Evolutionary conservation across 1,139 yeast species (phyloP).

Genomic region (Geotrichum australiense): DNA sequence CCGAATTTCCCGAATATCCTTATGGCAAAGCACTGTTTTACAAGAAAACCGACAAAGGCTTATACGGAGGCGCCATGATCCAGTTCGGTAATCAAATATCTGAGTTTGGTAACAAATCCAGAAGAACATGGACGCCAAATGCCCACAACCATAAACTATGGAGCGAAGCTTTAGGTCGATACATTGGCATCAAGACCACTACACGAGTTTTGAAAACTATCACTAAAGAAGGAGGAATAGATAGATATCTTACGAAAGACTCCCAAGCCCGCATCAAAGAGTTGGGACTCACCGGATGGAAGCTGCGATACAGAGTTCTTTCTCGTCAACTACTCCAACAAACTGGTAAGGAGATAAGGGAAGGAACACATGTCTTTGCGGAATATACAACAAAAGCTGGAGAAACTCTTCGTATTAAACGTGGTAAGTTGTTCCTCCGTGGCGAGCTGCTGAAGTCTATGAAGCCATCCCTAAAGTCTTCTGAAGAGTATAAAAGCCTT

Average conservation of each 20-base stretch:
- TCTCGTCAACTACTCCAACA: too few relatives aligned
- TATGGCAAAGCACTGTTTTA: conserved; percentile 71
- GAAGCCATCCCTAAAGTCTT: too few relatives aligned
- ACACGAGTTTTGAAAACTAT: conserved; percentile 80
- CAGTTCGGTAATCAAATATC: conserved; percentile 73
- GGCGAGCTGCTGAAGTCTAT: too few relatives aligned
- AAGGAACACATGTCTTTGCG: too few relatives aligned
- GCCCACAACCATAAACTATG: conserved; percentile 67
- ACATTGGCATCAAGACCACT: conserved; percentile 55
- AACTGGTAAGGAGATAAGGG: too few relatives aligned
- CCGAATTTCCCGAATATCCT: conserved; percentile 64
- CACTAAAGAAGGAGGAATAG: conserved; percentile 90
- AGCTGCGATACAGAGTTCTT: conserved; percentile 69
- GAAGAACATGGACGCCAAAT: conserved; percentile 78
- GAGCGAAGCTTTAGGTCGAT: conserved; percentile 68
- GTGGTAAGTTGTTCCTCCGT: too few relatives aligned
- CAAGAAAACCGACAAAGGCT: conserved; percentile 80
- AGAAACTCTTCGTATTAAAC: too few relatives aligned
- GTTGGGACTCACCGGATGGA: conserved; percentile 89
- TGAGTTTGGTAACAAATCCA: conserved; percentile 66
- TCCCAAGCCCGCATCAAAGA: conserved; percentile 86
- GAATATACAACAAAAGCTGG: too few relatives aligned
- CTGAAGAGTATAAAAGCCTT: too few relatives aligned
- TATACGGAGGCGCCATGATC: conserved; percentile 83
- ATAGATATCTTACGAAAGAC: conserved; percentile 76